Evolutionary conservation across 164 flowering plant species (phyloP).

Genomic region (Platanus orientalis): DNA sequence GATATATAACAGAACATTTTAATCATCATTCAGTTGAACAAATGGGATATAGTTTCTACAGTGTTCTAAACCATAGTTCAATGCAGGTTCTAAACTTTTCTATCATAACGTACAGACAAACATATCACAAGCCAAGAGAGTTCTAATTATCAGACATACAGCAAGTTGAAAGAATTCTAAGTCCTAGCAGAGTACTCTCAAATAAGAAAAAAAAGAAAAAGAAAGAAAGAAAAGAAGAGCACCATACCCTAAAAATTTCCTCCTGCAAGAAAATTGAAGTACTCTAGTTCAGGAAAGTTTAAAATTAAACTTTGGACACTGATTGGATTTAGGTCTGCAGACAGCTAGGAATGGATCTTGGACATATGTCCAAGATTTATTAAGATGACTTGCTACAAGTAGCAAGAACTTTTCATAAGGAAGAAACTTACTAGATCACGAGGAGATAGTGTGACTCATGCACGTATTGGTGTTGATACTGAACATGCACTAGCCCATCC

Average conservation of each 20-base stretch:
- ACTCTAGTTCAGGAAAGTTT: background rate
- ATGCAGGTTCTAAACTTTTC: background rate
- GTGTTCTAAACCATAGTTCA: constrained; percentile 1
- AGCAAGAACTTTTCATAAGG: background rate
- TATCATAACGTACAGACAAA: too few species aligned
- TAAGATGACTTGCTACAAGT: background rate
- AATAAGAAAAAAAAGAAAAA: background rate
- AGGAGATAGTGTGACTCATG: background rate
- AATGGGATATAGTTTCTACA: constrained; percentile 2
- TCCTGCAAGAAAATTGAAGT: too few species aligned
- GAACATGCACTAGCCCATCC: constrained; percentile 4
- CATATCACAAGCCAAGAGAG: background rate
- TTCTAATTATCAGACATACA: too few species aligned
- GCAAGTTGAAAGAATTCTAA: background rate
- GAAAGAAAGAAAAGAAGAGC: background rate
- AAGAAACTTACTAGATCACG: background rate
- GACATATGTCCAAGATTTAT: background rate
- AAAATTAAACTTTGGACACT: background rate
- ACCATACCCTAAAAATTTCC: too few species aligned
- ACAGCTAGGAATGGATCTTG: background rate
- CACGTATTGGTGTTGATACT: background rate
- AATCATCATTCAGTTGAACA: constrained; percentile 3
- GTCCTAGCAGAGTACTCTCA: background rate
- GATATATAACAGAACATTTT: background rate
- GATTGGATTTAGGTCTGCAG: background rate